These are phyloP conservation scores for Astragalus glycyphyllos DNA, from an alignment of 306 rosid species.

Conservation along the genomic window DNA sequence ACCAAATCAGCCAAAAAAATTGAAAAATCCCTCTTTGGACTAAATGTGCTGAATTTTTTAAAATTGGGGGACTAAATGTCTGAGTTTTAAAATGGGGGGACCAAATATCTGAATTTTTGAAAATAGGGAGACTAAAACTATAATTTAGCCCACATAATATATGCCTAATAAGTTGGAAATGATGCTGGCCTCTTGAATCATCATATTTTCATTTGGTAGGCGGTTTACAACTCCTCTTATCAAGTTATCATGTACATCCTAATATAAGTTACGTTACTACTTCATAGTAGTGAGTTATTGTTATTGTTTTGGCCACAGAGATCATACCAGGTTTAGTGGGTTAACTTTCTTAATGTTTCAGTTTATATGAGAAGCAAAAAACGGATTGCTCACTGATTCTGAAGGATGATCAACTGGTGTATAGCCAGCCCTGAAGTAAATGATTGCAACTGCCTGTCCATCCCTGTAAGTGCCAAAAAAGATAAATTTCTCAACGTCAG, in stretches of 20 bases:
- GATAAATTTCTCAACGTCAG: constrained; percentile 27
- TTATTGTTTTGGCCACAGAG: constrained; percentile 1
- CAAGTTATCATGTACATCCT: constrained; percentile 15
- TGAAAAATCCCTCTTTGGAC: too few species aligned
- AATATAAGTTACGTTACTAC: not conserved
- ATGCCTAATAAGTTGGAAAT: not conserved
- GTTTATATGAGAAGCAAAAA: constrained; percentile 32
- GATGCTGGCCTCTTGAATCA: constrained; percentile 2
- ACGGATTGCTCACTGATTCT: constrained; percentile 70
- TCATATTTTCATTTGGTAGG: not conserved
- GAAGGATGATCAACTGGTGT: constrained; percentile 89
- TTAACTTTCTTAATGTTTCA: too few species aligned
- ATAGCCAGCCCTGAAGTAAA: constrained; percentile 92
- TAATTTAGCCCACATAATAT: too few species aligned
- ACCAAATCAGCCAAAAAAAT: too few species aligned
- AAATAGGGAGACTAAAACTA: too few species aligned
- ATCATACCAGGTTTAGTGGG: constrained; percentile 3
- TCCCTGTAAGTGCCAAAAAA: constrained; percentile 57
- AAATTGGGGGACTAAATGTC: too few species aligned
- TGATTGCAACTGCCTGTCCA: constrained; percentile 70
- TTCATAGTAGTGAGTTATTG: constrained; percentile 2
- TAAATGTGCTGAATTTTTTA: too few species aligned
- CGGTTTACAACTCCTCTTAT: not conserved
- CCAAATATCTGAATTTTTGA: too few species aligned
- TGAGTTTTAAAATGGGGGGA: too few species aligned